Evolutionary conservation across 352 stramenopile species (phyloP).

Genomic region (Phytophthora brassicae): DNA sequence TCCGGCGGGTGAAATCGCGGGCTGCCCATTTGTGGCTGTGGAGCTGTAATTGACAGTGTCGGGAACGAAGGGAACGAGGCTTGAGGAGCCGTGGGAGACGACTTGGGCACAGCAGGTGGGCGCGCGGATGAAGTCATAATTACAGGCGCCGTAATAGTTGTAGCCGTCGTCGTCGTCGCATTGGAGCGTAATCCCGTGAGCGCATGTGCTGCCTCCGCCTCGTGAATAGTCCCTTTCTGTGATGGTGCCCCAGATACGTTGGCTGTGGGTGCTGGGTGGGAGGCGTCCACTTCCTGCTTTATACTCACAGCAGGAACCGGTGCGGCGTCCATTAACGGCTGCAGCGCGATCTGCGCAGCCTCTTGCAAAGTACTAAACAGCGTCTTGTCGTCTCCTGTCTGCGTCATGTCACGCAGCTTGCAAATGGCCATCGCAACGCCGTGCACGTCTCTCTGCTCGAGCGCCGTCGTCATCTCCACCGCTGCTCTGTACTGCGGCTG

Average conservation of each 20-base stretch:
- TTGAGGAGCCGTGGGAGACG: slow-evolving; percentile 25
- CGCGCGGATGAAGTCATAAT: slow-evolving; percentile 21
- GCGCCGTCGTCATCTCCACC: slow-evolving; percentile 36
- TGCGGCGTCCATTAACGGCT: slow-evolving; percentile 8
- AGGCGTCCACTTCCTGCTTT: slow-evolving; percentile 19
- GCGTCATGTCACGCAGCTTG: slow-evolving; percentile 38
- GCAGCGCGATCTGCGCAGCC: slow-evolving; percentile 35
- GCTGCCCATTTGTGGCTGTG: slow-evolving; percentile 29
- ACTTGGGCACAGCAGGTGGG: slow-evolving; percentile 28
- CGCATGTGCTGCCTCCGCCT: slow-evolving; percentile 68
- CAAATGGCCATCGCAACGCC: slow-evolving; percentile 40
- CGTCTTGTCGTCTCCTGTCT: slow-evolving; percentile 16
- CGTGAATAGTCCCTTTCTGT: slow-evolving; percentile 42
- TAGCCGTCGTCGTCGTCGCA: slow-evolving; percentile 13
- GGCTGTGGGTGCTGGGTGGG: too few relatives aligned
- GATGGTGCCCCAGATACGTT: background rate
- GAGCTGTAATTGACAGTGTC: slow-evolving; percentile 52
- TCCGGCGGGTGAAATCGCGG: slow-evolving; percentile 43
- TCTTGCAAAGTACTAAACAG: slow-evolving; percentile 51
- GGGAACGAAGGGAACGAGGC: slow-evolving; percentile 39
- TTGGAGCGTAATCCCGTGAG: slow-evolving; percentile 64
- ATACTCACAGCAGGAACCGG: slow-evolving; percentile 18
- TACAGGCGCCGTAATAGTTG: background rate
- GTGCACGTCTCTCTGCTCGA: slow-evolving; percentile 45
- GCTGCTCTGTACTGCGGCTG: slow-evolving; percentile 47